Percentiles rank a stretch among this genome's conserved stretches.
These are phyloP conservation scores for Thelephora terrestris DNA, from an alignment of 1,284 basidiomycete species.

Conservation along the genomic window DNA sequence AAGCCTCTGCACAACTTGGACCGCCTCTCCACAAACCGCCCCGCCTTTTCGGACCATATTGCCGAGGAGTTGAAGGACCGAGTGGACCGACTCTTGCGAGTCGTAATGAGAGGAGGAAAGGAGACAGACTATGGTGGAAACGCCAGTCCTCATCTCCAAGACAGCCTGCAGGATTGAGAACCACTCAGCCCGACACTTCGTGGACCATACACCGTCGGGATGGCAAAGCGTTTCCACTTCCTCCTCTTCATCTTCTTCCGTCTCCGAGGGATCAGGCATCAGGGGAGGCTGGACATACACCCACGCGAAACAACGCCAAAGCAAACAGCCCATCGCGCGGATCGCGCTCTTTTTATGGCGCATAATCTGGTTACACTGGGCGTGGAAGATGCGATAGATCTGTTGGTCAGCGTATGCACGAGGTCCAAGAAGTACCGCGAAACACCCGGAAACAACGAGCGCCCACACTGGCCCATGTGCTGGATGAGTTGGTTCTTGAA, in stretches of 20 bases:
- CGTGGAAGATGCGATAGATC: constrained; percentile 36
- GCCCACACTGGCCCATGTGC: constrained; percentile 71
- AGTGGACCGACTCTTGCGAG: constrained; percentile 27
- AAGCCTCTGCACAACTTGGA: constrained; percentile 41
- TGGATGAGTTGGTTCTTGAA: constrained; percentile 41
- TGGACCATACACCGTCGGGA: constrained; percentile 20
- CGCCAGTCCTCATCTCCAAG: constrained; percentile 52
- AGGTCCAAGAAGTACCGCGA: constrained; percentile 53
- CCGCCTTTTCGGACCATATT: constrained; percentile 45
- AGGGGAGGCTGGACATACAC: constrained; percentile 46
- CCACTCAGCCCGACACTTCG: constrained; percentile 26
- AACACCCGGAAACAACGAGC: constrained; percentile 47
- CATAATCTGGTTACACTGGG: constrained; percentile 42
- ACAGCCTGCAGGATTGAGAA: constrained; percentile 43
- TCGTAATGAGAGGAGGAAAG: constrained; percentile 25
- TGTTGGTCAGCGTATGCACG: constrained; percentile 35
- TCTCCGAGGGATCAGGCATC: constrained; percentile 14
- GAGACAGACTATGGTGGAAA: constrained; percentile 42
- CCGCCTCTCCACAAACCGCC: constrained; percentile 37
- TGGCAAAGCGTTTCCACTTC: not conserved
- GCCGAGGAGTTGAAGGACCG: constrained; percentile 34
- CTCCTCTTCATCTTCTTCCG: constrained; percentile 14
- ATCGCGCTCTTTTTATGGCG: constrained; percentile 51
- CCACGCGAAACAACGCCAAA: constrained; percentile 59
- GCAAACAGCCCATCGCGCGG: constrained; percentile 43